These are phyloP conservation scores for Pichia sporocuriosa DNA, from an alignment of 805 yeast species.

Conservation along the genomic window DNA sequence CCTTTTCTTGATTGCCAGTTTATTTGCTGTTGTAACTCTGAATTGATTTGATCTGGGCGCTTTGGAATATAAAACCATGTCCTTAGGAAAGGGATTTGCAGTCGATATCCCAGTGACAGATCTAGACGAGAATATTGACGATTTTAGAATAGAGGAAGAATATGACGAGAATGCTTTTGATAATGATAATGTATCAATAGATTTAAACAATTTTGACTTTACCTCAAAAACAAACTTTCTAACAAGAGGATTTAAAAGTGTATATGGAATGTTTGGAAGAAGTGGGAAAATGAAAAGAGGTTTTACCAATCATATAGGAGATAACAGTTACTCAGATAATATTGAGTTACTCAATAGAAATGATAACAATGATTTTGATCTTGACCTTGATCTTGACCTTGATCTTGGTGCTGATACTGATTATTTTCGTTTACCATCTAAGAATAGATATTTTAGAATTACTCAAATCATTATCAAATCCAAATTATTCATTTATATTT, in stretches of 20 bases:
- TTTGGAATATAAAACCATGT: background rate
- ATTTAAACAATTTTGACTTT: constrained; percentile 12
- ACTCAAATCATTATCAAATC: background rate
- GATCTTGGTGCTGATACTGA: constrained; percentile 3
- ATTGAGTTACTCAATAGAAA: constrained; percentile 13
- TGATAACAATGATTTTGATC: constrained; percentile 1
- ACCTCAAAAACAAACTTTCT: background rate
- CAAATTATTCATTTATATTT: background rate
- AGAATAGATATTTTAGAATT: background rate
- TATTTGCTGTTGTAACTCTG: too few relatives aligned
- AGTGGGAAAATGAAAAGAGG: background rate
- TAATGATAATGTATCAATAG: constrained; percentile 7
- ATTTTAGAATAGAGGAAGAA: constrained; percentile 19
- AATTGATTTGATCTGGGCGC: background rate
- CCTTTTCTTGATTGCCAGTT: too few relatives aligned
- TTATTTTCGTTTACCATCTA: background rate
- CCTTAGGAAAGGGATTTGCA: constrained; percentile 14
- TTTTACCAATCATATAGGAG: background rate
- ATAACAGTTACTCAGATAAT: constrained; percentile 3
- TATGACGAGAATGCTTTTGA: constrained; percentile 9
- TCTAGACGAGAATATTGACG: constrained; percentile 38
- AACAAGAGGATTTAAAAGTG: background rate
- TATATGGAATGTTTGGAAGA: background rate
- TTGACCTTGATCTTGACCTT: constrained; percentile 5
- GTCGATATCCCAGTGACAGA: constrained; percentile 53